Conservation (phyloP, 345 rosid species). For the Conringia planisiliqua region DNA sequence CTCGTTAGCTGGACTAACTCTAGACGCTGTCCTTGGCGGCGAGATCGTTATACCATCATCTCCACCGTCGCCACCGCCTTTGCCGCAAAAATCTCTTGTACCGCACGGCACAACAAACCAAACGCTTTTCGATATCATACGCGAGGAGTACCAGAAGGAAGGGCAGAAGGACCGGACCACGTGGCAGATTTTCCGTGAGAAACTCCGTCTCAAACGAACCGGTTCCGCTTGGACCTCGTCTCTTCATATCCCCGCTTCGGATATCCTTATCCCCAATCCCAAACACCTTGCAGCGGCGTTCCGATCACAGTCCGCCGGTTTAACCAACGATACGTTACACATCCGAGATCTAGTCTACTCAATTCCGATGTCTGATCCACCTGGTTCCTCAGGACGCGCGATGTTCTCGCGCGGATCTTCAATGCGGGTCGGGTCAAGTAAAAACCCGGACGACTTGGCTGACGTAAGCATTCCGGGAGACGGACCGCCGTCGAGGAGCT, state of each 20-base stretch:
- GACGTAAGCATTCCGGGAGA: conserved; percentile 31
- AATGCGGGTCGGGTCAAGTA: conserved; percentile 39
- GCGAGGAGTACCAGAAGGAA: conserved; percentile 46
- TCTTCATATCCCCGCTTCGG: conserved; percentile 52
- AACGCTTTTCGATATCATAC: conserved; percentile 65
- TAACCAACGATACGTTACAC: not conserved
- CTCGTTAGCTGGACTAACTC: conserved; percentile 38
- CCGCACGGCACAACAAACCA: conserved; percentile 32
- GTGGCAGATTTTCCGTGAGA: conserved; percentile 78
- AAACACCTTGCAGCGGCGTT: conserved; percentile 39
- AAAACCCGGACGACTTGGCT: conserved; percentile 29
- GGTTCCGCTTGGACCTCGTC: conserved; percentile 70
- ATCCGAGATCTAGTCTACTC: not conserved
- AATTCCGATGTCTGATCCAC: conserved; percentile 34
- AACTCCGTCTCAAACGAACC: conserved; percentile 61
- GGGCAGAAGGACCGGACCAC: conserved; percentile 55
- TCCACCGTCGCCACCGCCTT: conserved; percentile 23
- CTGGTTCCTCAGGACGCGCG: conserved; percentile 37
- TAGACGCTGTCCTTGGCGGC: conserved; percentile 42
- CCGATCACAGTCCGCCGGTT: conserved; percentile 13
- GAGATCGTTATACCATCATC: conserved; percentile 29
- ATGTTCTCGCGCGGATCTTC: conserved; percentile 52
- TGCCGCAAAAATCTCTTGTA: conserved; percentile 1
- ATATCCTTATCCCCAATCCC: conserved; percentile 37
- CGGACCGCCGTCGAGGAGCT: conserved; percentile 34